Evolutionary conservation across 1,284 basidiomycete genomes (phyloP).

Genomic region (Tetrapyrgos nigripes): DNA sequence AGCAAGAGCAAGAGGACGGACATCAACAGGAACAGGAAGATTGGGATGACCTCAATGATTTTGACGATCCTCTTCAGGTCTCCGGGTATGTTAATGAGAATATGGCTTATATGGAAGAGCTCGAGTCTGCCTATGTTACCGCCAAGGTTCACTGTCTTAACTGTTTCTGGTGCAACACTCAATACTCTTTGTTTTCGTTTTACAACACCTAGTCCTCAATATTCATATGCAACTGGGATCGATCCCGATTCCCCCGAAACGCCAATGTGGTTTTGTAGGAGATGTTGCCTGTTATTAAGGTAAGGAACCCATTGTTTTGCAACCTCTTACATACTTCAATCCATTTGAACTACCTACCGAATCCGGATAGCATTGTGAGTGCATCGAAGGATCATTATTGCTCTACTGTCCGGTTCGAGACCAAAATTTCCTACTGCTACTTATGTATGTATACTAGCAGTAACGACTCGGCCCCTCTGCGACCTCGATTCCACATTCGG

Average conservation of each 20-base stretch:
- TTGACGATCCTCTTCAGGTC: slow-evolving; percentile 48
- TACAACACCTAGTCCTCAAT: slow-evolving; percentile 53
- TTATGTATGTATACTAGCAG: too few relatives aligned
- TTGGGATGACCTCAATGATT: slow-evolving; percentile 49
- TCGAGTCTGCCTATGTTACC: slow-evolving; percentile 41
- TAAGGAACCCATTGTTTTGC: too few relatives aligned
- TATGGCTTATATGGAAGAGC: slow-evolving; percentile 43
- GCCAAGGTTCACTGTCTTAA: neutral
- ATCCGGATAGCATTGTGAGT: too few relatives aligned
- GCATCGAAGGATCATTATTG: too few relatives aligned
- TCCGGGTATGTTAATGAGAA: slow-evolving; percentile 47
- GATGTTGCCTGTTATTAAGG: slow-evolving; percentile 56
- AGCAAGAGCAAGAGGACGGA: too few relatives aligned
- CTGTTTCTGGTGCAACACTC: neutral
- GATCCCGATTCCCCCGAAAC: slow-evolving; percentile 61
- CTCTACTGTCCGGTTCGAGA: too few relatives aligned
- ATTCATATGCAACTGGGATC: slow-evolving; percentile 64
- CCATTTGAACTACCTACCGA: too few relatives aligned
- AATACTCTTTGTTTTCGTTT: neutral
- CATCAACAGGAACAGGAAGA: slow-evolving; percentile 28
- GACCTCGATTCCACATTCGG: too few relatives aligned
- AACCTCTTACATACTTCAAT: too few relatives aligned
- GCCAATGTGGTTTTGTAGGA: slow-evolving; percentile 50
- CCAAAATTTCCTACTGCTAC: too few relatives aligned
- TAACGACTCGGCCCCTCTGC: too few relatives aligned